Evolutionary conservation across 2,329 filamentous ascomycete species (phyloP).

Genomic region (Proliferodiscus dingleyae): DNA sequence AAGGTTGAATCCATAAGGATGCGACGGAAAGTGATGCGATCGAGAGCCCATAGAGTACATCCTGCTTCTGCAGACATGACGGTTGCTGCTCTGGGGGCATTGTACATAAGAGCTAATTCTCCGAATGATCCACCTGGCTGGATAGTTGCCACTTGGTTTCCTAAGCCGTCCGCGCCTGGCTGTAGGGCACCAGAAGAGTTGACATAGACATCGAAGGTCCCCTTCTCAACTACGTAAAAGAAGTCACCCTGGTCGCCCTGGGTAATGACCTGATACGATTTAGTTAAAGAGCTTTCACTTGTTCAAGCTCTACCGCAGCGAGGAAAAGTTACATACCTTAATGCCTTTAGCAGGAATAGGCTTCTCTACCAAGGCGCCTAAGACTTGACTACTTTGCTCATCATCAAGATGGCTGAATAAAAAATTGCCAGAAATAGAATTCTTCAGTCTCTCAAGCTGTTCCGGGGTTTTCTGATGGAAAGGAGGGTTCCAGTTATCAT

Average conservation of each 20-base stretch:
- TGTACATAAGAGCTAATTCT: constrained; percentile 97
- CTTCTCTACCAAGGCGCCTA: constrained; percentile 90
- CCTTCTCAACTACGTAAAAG: constrained; percentile 95
- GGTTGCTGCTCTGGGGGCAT: constrained; percentile 90
- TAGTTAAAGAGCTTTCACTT: no score
- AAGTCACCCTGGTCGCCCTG: constrained; percentile 96
- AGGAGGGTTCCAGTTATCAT: constrained; percentile 88
- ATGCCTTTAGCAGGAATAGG: constrained; percentile 87
- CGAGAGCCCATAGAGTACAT: constrained; percentile 87
- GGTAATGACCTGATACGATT: constrained; percentile 71
- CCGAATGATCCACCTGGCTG: constrained; percentile 90
- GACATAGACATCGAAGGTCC: constrained; percentile 86
- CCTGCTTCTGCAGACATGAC: constrained; percentile 75
- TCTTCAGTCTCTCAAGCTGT: constrained; percentile 73
- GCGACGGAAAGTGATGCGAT: constrained; percentile 92
- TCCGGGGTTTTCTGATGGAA: constrained; percentile 77
- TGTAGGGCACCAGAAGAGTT: constrained; percentile 73
- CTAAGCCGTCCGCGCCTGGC: constrained; percentile 75
- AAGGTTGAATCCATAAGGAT: constrained; percentile 99
- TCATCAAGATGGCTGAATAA: constrained; percentile 93
- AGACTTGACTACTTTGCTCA: constrained; percentile 80
- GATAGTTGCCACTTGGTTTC: constrained; percentile 74
- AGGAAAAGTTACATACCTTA: constrained; percentile 42
- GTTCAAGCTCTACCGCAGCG: background rate
- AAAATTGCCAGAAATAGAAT: constrained; percentile 83